Percentiles rank a stretch among this genome's conserved stretches.
Evolutionary conservation across 164 flowering plant genomes (phyloP).

Genomic region (Warburgia ugandensis): DNA sequence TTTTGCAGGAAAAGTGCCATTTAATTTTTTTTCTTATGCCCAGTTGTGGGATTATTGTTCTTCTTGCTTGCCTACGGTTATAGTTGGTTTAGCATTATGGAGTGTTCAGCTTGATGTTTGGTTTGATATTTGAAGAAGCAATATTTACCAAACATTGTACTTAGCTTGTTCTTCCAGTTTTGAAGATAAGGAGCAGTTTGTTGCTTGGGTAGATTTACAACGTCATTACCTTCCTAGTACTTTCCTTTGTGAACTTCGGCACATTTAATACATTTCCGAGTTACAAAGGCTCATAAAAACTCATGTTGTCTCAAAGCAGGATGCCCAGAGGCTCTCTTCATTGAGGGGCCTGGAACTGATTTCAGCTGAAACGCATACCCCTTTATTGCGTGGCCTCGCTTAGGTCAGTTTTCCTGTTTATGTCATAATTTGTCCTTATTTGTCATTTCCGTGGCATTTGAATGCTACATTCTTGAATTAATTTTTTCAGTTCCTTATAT

Average conservation of each 20-base stretch:
- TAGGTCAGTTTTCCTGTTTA: slow-evolving; percentile 93
- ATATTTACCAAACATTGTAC: slow-evolving; percentile 9
- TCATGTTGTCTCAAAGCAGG: slow-evolving; percentile 98
- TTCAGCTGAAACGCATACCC: slow-evolving; percentile 78
- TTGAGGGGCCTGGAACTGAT: slow-evolving; percentile 93
- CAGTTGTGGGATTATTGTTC: too few relatives aligned
- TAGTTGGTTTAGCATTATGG: too few relatives aligned
- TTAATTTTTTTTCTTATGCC: too few relatives aligned
- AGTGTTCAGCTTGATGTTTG: too few relatives aligned
- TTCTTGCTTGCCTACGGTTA: too few relatives aligned
- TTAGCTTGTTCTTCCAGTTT: slow-evolving; percentile 28
- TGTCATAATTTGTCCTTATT: slow-evolving; percentile 38
- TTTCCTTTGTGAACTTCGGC: slow-evolving; percentile 65
- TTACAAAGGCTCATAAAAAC: slow-evolving; percentile 63
- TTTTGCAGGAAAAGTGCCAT: too few relatives aligned
- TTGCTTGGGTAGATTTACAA: slow-evolving; percentile 17
- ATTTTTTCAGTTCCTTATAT: slow-evolving; percentile 34
- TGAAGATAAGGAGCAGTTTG: slow-evolving; percentile 39
- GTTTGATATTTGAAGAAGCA: slow-evolving; percentile 4
- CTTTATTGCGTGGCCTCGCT: slow-evolving; percentile 83
- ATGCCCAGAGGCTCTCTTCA: slow-evolving; percentile 84
- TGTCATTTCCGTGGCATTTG: slow-evolving; percentile 59
- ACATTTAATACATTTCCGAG: slow-evolving; percentile 41
- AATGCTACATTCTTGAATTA: slow-evolving; percentile 48
- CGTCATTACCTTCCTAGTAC: slow-evolving; percentile 67